A percentile compares a stretch with the other conserved stretches of the same genome.
Evolutionary conservation across 2,329 filamentous ascomycete genomes (phyloP).

Genomic region (Albophoma yamanashiensis): DNA sequence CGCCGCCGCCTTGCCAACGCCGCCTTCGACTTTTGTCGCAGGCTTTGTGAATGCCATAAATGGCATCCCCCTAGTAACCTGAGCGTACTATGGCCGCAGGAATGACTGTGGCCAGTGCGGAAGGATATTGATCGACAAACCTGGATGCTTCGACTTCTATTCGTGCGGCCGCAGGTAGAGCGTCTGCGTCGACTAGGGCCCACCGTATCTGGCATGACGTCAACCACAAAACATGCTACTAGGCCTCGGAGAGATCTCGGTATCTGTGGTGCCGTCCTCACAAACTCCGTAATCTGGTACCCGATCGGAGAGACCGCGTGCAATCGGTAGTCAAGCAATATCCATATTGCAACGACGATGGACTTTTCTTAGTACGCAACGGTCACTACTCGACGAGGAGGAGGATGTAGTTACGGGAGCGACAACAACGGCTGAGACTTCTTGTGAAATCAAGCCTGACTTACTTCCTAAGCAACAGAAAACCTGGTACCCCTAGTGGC

Average conservation of each 20-base stretch:
- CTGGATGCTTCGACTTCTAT: background rate
- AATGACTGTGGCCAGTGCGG: background rate
- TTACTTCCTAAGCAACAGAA: too few species aligned
- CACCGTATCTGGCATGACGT: background rate
- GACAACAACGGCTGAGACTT: too few species aligned
- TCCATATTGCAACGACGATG: too few species aligned
- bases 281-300: background rate
- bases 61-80: background rate
- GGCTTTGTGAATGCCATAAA: background rate
- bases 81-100: background rate
- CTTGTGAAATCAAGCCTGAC: too few species aligned
- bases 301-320: background rate
- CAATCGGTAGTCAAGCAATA: background rate
- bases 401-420: too few species aligned
- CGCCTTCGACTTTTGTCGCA: background rate
- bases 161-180: background rate
- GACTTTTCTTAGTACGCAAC: background rate
- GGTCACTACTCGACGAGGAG: too few species aligned
- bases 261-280: background rate
- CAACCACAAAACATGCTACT: background rate
- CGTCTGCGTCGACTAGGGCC: background rate
- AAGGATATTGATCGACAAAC: background rate
- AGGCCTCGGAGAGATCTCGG: background rate
- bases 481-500: too few species aligned
- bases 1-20: too few species aligned